phyloP scores from a whole-genome alignment of 2,329 filamentous ascomycete species.

The Pseudocercospora ulei region DNA sequence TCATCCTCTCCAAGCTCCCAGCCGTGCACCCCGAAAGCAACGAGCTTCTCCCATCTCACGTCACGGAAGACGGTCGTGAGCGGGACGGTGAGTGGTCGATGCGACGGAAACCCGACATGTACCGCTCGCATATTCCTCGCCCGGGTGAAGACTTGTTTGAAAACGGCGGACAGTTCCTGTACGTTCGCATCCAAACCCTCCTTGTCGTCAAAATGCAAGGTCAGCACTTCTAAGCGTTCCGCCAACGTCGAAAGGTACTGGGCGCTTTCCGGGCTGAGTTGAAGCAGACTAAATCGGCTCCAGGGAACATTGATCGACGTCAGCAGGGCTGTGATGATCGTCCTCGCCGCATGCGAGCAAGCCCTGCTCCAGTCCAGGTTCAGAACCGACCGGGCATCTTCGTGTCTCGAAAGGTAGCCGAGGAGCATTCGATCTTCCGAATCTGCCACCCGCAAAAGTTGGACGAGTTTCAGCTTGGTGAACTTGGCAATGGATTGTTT shows the following conservation, averaged over 20 bases:
- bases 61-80: slow-evolving; percentile 55
- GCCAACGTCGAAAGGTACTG: slow-evolving; percentile 46
- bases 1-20: slow-evolving; percentile 54
- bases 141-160: slow-evolving; percentile 49
- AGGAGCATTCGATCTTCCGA: slow-evolving; percentile 48
- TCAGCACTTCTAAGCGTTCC: slow-evolving; percentile 51
- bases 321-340: slow-evolving; percentile 49
- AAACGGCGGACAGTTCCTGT: slow-evolving; percentile 48
- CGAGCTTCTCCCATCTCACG: slow-evolving; percentile 51
- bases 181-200: slow-evolving; percentile 50
- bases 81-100: slow-evolving; percentile 47
- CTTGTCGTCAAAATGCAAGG: slow-evolving; percentile 54
- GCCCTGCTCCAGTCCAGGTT: slow-evolving; percentile 53
- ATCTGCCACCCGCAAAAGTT: slow-evolving; percentile 54
- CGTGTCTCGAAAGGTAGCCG: slow-evolving; percentile 41
- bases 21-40: slow-evolving; percentile 55
- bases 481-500: slow-evolving; percentile 50
- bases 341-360: slow-evolving; percentile 53
- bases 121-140: slow-evolving; percentile 53
- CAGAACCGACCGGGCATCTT: slow-evolving; percentile 40
- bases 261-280: slow-evolving; percentile 53
- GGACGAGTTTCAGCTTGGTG: slow-evolving; percentile 53
- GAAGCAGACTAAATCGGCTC: slow-evolving; percentile 53
- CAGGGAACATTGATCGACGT: slow-evolving; percentile 46
- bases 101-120: slow-evolving; percentile 55